Conservation (phyloP, 78 protist species). For the Acrasis kona region DNA sequence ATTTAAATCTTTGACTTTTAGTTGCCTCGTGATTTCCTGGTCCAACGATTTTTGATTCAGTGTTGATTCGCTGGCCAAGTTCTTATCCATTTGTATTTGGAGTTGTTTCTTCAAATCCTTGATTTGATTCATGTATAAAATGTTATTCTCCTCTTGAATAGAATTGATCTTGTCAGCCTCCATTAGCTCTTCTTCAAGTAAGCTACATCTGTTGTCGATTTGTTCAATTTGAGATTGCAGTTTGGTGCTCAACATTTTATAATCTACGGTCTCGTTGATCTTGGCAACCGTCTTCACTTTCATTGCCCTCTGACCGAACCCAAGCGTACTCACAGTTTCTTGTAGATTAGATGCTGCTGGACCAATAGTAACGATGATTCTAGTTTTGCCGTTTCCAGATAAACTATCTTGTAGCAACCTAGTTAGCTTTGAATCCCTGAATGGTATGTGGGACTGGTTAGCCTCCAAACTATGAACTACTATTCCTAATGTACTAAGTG, state of each 20-base stretch:
- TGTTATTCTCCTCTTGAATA: no score
- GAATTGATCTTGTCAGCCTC: no score
- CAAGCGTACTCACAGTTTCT: constrained; percentile 54
- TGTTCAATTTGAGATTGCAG: constrained; percentile 16
- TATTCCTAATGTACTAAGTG: constrained; percentile 59
- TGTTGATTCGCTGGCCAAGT: no score
- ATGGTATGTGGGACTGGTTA: constrained; percentile 28
- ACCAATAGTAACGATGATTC: constrained; percentile 52
- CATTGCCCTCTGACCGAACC: constrained; percentile 42
- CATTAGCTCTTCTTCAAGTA: constrained; percentile 15
- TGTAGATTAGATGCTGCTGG: constrained; percentile 58
- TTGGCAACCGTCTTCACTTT: constrained; percentile 15
- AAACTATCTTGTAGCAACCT: constrained; percentile 54
- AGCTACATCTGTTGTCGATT: background rate
- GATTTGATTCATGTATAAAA: no score
- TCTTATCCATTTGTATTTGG: no score
- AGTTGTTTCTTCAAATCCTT: no score
- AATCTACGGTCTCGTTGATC: background rate
- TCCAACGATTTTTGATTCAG: no score
- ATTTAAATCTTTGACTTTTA: no score
- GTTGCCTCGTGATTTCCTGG: no score
- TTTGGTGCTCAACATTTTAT: background rate
- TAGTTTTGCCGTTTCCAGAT: constrained; percentile 40
- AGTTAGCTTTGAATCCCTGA: constrained; percentile 68
- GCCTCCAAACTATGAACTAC: constrained; percentile 66